A percentile compares a stretch with the other conserved stretches of the same genome.
These are phyloP conservation scores for Euryodendron excelsum DNA, from an alignment of 148 eudicot species.

Conservation along the genomic window DNA sequence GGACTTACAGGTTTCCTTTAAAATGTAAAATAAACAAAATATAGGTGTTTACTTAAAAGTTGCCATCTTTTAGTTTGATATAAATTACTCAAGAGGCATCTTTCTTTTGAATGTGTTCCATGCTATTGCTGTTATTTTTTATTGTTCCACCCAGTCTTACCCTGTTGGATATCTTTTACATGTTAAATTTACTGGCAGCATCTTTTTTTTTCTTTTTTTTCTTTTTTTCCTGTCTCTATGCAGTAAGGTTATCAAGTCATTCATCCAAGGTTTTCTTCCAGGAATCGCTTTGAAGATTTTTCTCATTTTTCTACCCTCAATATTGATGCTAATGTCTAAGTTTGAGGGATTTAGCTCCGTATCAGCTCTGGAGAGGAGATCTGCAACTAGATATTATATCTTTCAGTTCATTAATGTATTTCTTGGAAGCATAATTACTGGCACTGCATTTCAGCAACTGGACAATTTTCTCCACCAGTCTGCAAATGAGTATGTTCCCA, in stretches of 20 bases:
- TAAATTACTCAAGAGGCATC: neutral
- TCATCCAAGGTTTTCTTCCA: slow-evolving; percentile 72
- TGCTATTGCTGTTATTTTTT: neutral
- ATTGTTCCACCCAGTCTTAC: neutral
- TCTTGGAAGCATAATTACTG: slow-evolving; percentile 73
- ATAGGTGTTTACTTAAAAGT: neutral
- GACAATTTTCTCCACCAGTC: slow-evolving; percentile 55
- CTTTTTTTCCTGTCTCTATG: slow-evolving; percentile 6
- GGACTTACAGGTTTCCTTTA: neutral
- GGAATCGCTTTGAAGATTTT: slow-evolving; percentile 74
- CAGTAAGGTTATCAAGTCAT: slow-evolving; percentile 53
- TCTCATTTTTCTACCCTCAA: slow-evolving; percentile 55
- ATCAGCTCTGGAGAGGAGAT: slow-evolving; percentile 64
- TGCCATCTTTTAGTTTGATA: neutral
- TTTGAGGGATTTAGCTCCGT: slow-evolving; percentile 62
- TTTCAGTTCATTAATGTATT: slow-evolving; percentile 69
- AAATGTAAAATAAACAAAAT: neutral
- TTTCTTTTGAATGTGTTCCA: neutral
- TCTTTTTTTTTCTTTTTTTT: neutral
- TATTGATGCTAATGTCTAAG: slow-evolving; percentile 76
- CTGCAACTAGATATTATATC: slow-evolving; percentile 60
- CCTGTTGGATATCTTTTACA: neutral
- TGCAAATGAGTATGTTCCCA: slow-evolving; percentile 51
- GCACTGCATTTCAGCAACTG: slow-evolving; percentile 70
- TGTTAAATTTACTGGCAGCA: neutral